phyloP scores from a whole-genome alignment of 2,329 filamentous ascomycete genomes.

The Arthroderma sp. region DNA sequence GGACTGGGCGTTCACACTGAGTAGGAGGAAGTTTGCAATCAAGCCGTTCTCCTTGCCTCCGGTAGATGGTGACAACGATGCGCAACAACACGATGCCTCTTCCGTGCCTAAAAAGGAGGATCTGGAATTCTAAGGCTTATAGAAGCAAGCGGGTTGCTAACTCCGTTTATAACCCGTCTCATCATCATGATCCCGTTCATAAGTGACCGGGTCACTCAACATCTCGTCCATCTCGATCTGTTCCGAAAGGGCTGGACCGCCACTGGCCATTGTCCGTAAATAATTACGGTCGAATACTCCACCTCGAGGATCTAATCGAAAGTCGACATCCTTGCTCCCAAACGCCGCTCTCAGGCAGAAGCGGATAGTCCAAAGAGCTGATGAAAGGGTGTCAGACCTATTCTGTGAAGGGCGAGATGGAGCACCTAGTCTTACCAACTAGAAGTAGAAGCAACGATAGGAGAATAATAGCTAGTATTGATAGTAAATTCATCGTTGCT shows the following conservation, averaged over 20 bases:
- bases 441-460: slow-evolving; percentile 4
- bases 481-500: slow-evolving; percentile 5
- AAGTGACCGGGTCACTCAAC: slow-evolving; percentile 34
- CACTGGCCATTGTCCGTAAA: slow-evolving; percentile 44
- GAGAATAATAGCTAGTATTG: slow-evolving; percentile 6
- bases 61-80: slow-evolving; percentile 60
- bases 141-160: not conserved
- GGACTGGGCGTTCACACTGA: slow-evolving; percentile 83
- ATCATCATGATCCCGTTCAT: slow-evolving; percentile 15
- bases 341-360: slow-evolving; percentile 45
- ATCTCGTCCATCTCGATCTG: slow-evolving; percentile 53
- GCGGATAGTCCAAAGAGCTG: slow-evolving; percentile 42
- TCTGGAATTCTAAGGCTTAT: slow-evolving; percentile 53
- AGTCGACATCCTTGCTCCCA: slow-evolving; percentile 37
- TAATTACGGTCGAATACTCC: slow-evolving; percentile 45
- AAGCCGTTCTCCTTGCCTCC: slow-evolving; percentile 84
- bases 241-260: slow-evolving; percentile 45
- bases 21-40: slow-evolving; percentile 69
- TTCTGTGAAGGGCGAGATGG: not conserved
- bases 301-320: slow-evolving; percentile 32
- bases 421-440: slow-evolving; percentile 5
- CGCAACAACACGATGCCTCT: slow-evolving; percentile 38
- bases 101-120: slow-evolving; percentile 33
- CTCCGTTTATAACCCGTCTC: slow-evolving; percentile 1
- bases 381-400: slow-evolving; percentile 17